Percentiles rank a stretch among this genome's conserved stretches.
Evolutionary conservation across 352 stramenopile genomes (phyloP).

Genomic region (Elongisporangium prolatum): DNA sequence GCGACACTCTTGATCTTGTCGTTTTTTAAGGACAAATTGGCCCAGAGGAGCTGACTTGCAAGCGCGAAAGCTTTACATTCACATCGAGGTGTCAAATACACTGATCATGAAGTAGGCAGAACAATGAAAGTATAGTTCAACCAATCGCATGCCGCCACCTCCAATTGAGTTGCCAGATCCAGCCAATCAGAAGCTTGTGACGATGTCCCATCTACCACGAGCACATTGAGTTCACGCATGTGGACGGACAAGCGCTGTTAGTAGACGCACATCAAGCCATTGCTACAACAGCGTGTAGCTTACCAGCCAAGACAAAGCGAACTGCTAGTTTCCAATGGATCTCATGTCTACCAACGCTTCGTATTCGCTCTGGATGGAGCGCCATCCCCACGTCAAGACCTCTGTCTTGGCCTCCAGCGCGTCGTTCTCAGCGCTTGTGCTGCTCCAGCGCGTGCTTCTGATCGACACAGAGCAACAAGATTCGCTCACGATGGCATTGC

Average conservation of each 20-base stretch:
- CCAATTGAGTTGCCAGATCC: neutral
- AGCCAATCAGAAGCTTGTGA: neutral
- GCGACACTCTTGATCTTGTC: no score
- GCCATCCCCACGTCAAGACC: neutral
- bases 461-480: slow-evolving; percentile 1
- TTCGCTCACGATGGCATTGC: slow-evolving; percentile 26
- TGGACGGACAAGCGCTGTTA: no score
- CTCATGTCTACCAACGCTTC: neutral
- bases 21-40: no score
- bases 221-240: no score
- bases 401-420: neutral
- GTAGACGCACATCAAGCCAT: no score
- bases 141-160: neutral
- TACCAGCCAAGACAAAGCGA: neutral
- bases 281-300: no score
- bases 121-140: neutral
- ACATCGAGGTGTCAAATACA: no score
- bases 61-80: no score
- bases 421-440: neutral
- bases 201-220: no score
- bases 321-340: neutral
- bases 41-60: no score
- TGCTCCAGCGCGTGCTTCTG: neutral
- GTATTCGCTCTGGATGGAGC: neutral
- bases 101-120: neutral